Evolutionary conservation across 2,329 filamentous ascomycete genomes (phyloP).

Genomic region (Penicillium corylophilum): DNA sequence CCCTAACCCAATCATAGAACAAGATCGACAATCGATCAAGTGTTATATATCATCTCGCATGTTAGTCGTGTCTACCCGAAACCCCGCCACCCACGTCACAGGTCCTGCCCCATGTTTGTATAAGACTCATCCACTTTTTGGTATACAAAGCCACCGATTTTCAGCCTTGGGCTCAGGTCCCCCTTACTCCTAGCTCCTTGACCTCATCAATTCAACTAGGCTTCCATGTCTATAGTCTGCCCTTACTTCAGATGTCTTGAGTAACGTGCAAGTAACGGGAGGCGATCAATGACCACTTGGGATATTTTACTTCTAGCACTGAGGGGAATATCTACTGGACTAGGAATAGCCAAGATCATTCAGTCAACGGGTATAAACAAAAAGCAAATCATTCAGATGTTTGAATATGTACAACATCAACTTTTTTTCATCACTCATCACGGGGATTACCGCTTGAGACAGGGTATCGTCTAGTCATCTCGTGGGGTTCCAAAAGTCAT

Average conservation of each 20-base stretch:
- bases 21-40: neutral
- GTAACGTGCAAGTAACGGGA: neutral
- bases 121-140: neutral
- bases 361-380: too few relatives aligned
- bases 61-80: neutral
- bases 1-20: neutral
- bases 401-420: constrained; percentile 27
- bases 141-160: neutral
- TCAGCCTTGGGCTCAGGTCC: neutral
- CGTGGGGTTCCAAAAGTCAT: constrained; percentile 19
- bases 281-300: neutral
- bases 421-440: constrained; percentile 36
- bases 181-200: neutral
- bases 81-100: constrained; percentile 13
- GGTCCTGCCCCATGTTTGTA: neutral
- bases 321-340: too few relatives aligned
- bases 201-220: neutral
- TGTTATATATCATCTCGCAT: neutral
- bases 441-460: constrained; percentile 21
- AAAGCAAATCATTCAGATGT: constrained; percentile 11
- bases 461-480: constrained; percentile 37
- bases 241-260: neutral
- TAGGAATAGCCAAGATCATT: neutral
- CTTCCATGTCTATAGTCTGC: neutral
- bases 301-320: neutral